phyloP scores from a whole-genome alignment of 805 yeast species.

The Ogataea sp. region DNA sequence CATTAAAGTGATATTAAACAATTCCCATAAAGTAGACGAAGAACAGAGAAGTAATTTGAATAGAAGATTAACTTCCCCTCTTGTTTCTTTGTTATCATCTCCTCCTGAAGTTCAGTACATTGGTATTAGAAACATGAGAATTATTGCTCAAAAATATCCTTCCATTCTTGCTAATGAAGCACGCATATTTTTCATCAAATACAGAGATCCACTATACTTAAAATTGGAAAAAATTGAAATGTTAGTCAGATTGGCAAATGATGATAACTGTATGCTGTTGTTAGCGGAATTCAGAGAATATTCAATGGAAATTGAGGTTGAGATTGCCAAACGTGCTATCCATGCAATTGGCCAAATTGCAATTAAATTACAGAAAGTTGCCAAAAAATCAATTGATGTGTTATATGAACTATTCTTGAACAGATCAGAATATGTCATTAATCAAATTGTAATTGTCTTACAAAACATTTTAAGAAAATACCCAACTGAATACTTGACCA shows the following conservation, averaged over 20 bases:
- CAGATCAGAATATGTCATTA: constrained; percentile 53
- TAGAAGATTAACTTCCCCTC: constrained; percentile 73
- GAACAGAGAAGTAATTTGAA: constrained; percentile 36
- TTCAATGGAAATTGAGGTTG: constrained; percentile 78
- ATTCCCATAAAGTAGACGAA: constrained; percentile 39
- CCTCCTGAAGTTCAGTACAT: constrained; percentile 95
- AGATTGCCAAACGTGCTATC: constrained; percentile 61
- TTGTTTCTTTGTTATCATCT: constrained; percentile 78
- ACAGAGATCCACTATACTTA: constrained; percentile 72
- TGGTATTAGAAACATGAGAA: constrained; percentile 83
- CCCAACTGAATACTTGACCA: constrained; percentile 42
- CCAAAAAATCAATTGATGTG: constrained; percentile 52
- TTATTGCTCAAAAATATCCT: constrained; percentile 85
- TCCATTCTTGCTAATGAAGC: constrained; percentile 66
- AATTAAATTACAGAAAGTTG: constrained; percentile 46
- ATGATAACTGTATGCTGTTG: constrained; percentile 46
- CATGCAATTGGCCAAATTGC: constrained; percentile 67
- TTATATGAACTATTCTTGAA: constrained; percentile 51
- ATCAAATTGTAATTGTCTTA: constrained; percentile 54
- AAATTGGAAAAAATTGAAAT: constrained; percentile 74
- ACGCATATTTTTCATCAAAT: constrained; percentile 85
- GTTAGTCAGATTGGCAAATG: constrained; percentile 59
- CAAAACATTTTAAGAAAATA: constrained; percentile 62
- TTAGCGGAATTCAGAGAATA: constrained; percentile 71
- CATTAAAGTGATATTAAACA: constrained; percentile 71